A percentile compares a stretch with the other conserved stretches of the same genome.
These are phyloP conservation scores for Botryotinia convoluta DNA, from an alignment of 2,329 filamentous ascomycete genomes.

Conservation along the genomic window DNA sequence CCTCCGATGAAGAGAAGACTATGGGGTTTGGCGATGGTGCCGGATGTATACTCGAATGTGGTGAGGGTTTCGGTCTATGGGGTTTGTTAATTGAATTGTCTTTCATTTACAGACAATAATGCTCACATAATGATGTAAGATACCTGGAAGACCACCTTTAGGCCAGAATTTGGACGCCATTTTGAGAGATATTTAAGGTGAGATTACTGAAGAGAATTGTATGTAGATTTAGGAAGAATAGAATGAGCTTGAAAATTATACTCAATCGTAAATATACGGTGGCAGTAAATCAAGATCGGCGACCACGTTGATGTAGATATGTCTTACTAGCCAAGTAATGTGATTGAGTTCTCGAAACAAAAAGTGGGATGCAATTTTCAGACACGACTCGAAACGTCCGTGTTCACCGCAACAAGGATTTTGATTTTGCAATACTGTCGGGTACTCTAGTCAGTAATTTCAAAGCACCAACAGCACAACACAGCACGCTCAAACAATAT, in stretches of 20 bases:
- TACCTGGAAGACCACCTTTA: conserved; percentile 35
- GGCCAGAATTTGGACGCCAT: conserved; percentile 40
- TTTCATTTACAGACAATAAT: neutral
- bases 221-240: neutral
- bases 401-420: neutral
- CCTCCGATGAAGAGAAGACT: conserved; percentile 53
- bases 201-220: neutral
- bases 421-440: neutral
- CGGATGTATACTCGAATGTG: conserved; percentile 41
- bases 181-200: conserved; percentile 45
- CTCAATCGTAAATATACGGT: neutral
- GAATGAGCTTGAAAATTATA: neutral
- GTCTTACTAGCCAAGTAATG: neutral
- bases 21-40: conserved; percentile 40
- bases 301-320: neutral
- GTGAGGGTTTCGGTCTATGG: conserved; percentile 42
- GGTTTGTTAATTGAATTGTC: conserved; percentile 10
- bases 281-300: neutral
- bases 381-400: neutral
- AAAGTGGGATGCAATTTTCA: conserved; percentile 12
- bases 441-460: neutral
- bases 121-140: conserved; percentile 40
- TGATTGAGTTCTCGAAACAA: neutral
- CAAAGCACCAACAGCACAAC: neutral
- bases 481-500: neutral